These are phyloP conservation scores for Neofusicoccum sp. DNA, from an alignment of 2,329 filamentous ascomycete species.

Conservation along the genomic window DNA sequence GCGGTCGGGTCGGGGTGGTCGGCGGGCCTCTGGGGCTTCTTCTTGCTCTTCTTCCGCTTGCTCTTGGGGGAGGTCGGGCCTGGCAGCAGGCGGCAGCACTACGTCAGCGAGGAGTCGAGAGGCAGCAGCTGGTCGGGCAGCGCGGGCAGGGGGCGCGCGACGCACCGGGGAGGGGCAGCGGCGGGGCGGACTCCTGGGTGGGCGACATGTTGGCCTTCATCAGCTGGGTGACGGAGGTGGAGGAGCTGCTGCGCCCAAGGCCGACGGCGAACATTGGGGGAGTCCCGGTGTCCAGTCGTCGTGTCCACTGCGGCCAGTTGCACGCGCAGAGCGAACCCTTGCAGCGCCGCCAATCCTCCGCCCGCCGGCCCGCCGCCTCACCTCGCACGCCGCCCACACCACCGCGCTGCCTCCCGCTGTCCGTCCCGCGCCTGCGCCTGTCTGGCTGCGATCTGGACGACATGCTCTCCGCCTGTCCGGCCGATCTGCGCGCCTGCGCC, in stretches of 20 bases:
- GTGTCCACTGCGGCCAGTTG: conserved; percentile 9
- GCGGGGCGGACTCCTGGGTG: conserved; percentile 12
- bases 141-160: conserved; percentile 12
- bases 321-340: conserved; percentile 1
- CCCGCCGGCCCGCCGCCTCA: not conserved
- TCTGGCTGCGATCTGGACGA: too few species aligned
- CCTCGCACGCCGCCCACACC: not conserved
- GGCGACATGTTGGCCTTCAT: conserved; percentile 18
- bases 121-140: not conserved
- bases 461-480: too few species aligned
- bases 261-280: conserved; percentile 15
- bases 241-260: conserved; percentile 14
- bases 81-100: conserved; percentile 2
- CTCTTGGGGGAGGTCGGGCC: conserved; percentile 9
- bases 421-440: too few species aligned
- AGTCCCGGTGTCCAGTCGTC: conserved; percentile 5
- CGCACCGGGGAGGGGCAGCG: conserved; percentile 16
- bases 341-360: conserved; percentile 6
- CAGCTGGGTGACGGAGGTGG: conserved; percentile 16
- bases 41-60: conserved; percentile 57
- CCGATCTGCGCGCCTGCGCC: too few species aligned
- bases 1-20: conserved; percentile 18
- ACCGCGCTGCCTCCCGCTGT: not conserved
- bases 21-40: conserved; percentile 45
- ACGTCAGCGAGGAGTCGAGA: conserved; percentile 1